Evolutionary conservation across 2,329 filamentous ascomycete species (phyloP).

Genomic region (Aaosphaeria arxii): DNA sequence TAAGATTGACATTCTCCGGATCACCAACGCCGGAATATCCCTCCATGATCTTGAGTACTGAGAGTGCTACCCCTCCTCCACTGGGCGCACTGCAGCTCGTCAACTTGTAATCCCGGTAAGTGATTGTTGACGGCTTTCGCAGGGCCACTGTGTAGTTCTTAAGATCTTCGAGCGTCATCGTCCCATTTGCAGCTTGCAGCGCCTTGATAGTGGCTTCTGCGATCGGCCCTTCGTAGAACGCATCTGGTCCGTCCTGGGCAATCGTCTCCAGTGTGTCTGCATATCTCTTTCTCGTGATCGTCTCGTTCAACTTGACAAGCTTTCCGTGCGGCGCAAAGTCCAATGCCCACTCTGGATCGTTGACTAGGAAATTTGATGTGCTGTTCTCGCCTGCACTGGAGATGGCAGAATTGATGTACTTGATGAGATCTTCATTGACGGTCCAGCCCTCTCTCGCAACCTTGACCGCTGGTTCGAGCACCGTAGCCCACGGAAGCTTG

Average conservation of each 20-base stretch:
- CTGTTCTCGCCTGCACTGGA: slow-evolving; percentile 22
- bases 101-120: slow-evolving; percentile 65
- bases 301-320: slow-evolving; percentile 68
- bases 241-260: slow-evolving; percentile 67
- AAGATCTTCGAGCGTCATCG: slow-evolving; percentile 78
- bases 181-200: slow-evolving; percentile 70
- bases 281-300: slow-evolving; percentile 76
- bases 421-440: slow-evolving; percentile 70
- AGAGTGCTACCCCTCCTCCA: slow-evolving; percentile 72
- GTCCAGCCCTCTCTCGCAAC: slow-evolving; percentile 60
- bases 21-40: slow-evolving; percentile 66
- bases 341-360: slow-evolving; percentile 75
- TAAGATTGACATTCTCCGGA: slow-evolving; percentile 59
- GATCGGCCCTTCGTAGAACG: slow-evolving; percentile 71
- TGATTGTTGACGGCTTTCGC: slow-evolving; percentile 56
- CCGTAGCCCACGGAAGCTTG: slow-evolving; percentile 51
- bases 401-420: slow-evolving; percentile 62
- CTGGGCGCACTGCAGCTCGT: slow-evolving; percentile 70
- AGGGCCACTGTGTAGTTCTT: slow-evolving; percentile 67
- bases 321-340: slow-evolving; percentile 87
- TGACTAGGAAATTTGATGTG: slow-evolving; percentile 63
- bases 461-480: slow-evolving; percentile 71
- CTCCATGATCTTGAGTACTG: slow-evolving; percentile 78
- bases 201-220: slow-evolving; percentile 71
- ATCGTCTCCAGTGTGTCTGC: slow-evolving; percentile 77